Conservation (phyloP, 1,284 basidiomycete species). For the Meripilus lineatus region DNA sequence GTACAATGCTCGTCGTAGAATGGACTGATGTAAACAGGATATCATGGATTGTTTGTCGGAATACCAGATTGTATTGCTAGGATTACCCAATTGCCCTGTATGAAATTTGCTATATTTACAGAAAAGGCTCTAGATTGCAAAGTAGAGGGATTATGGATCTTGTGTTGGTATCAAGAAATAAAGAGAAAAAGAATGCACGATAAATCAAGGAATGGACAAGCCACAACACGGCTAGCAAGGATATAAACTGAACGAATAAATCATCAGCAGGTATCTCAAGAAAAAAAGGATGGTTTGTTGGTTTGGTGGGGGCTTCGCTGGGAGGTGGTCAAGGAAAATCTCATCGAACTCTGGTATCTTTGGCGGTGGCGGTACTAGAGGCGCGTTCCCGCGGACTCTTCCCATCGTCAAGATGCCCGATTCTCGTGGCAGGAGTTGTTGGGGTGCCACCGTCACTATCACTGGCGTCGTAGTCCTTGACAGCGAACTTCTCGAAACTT, state of each 20-base stretch:
- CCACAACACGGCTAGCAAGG: too few species aligned
- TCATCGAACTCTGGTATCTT: conserved; percentile 16
- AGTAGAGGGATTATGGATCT: too few species aligned
- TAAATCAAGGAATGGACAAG: too few species aligned
- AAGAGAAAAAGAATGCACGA: too few species aligned
- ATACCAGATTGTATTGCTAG: conserved; percentile 12
- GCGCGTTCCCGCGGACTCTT: conserved; percentile 20
- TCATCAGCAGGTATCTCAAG: conserved; percentile 9
- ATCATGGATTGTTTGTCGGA: conserved; percentile 21
- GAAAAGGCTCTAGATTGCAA: too few species aligned
- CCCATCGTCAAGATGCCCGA: conserved; percentile 18
- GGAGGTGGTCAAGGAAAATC: conserved; percentile 22
- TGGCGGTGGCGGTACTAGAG: conserved; percentile 27
- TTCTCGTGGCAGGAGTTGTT: conserved; percentile 8
- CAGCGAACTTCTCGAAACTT: conserved; percentile 22
- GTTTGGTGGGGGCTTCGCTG: conserved; percentile 3
- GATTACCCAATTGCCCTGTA: conserved; percentile 3
- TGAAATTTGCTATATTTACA: conserved; percentile 19
- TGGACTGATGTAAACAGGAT: too few species aligned
- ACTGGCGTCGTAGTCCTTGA: conserved; percentile 15
- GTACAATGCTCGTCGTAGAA: conserved; percentile 66
- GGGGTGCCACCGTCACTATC: conserved; percentile 24
- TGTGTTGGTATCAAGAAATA: too few species aligned
- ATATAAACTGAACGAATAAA: conserved; percentile 19
- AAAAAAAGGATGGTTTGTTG: background rate